Evolutionary conservation across 2,329 filamentous ascomycete species (phyloP).

Genomic region (Cordyceps javanica): DNA sequence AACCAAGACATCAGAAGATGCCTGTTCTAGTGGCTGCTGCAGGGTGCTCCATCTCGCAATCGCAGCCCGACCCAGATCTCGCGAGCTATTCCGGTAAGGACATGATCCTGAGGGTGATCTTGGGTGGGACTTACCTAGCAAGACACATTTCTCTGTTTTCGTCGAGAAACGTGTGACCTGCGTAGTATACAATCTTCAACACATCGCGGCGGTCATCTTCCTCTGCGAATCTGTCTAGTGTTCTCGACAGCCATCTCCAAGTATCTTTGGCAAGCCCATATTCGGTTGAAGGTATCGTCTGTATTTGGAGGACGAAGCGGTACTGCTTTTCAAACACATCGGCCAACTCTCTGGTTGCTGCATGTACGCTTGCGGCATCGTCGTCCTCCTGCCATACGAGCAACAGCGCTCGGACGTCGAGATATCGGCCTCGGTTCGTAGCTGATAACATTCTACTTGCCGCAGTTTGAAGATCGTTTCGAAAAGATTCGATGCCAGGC

Average conservation of each 20-base stretch:
- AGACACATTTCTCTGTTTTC: constrained; percentile 51
- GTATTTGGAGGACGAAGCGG: constrained; percentile 42
- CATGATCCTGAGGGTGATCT: not conserved
- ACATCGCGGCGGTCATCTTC: constrained; percentile 49
- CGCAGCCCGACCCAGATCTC: constrained; percentile 36
- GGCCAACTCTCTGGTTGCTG: constrained; percentile 41
- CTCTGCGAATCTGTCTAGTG: constrained; percentile 47
- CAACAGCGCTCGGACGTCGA: constrained; percentile 45
- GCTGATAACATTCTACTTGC: constrained; percentile 44
- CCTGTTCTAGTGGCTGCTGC: constrained; percentile 50
- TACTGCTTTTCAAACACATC: constrained; percentile 47
- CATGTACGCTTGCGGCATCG: constrained; percentile 33
- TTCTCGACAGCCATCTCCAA: constrained; percentile 47
- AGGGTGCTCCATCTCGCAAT: constrained; percentile 51
- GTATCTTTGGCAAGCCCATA: constrained; percentile 40
- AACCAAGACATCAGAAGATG: constrained; percentile 48
- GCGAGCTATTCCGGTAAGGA: constrained; percentile 34
- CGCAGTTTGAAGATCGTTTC: constrained; percentile 46
- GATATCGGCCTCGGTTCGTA: constrained; percentile 47
- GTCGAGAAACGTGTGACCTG: constrained; percentile 48
- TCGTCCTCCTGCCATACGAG: constrained; percentile 52
- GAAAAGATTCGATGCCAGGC: constrained; percentile 45
- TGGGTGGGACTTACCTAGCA: constrained; percentile 38
- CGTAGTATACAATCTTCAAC: constrained; percentile 54
- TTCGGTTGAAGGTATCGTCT: constrained; percentile 41